Evolutionary conservation across 2,329 filamentous ascomycete genomes (phyloP).

Genomic region (Fusarium concolor): DNA sequence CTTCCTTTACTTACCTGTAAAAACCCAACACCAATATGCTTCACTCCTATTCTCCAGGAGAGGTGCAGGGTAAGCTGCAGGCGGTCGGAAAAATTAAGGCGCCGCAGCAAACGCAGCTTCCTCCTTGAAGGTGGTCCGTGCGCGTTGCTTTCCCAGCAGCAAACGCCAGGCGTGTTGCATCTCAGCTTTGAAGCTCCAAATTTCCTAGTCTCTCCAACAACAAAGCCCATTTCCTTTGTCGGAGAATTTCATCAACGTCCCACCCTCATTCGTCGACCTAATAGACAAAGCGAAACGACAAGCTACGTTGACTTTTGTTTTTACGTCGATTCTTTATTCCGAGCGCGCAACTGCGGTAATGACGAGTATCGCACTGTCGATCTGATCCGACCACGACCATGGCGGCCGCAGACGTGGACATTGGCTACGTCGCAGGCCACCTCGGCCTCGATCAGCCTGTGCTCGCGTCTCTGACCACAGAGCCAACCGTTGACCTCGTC

Average conservation of each 20-base stretch:
- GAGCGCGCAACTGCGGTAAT: constrained; percentile 41
- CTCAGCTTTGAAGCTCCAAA: constrained; percentile 45
- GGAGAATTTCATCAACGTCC: constrained; percentile 23
- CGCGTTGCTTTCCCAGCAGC: constrained; percentile 36
- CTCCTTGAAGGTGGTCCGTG: constrained; percentile 30
- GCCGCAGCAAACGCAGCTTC: constrained; percentile 17
- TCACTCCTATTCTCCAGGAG: neutral
- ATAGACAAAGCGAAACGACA: constrained; percentile 3
- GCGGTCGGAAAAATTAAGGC: constrained; percentile 34
- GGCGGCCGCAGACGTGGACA: constrained; percentile 68
- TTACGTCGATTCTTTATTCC: neutral
- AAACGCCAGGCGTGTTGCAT: constrained; percentile 40
- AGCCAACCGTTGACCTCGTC: constrained; percentile 83
- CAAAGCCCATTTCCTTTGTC: constrained; percentile 42
- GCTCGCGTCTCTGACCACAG: constrained; percentile 69
- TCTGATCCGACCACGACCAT: constrained; percentile 50
- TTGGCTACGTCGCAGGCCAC: constrained; percentile 78
- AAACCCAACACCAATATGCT: neutral
- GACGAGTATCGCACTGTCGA: constrained; percentile 43
- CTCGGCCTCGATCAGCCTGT: constrained; percentile 75
- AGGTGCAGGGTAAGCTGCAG: constrained; percentile 15
- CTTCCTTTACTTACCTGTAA: too few species aligned
- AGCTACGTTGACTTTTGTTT: neutral
- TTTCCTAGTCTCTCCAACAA: constrained; percentile 42
- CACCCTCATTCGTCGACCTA: constrained; percentile 26